These are phyloP conservation scores for Pyrus hybrid DNA, from an alignment of 331 rosid genomes.

Conservation along the genomic window DNA sequence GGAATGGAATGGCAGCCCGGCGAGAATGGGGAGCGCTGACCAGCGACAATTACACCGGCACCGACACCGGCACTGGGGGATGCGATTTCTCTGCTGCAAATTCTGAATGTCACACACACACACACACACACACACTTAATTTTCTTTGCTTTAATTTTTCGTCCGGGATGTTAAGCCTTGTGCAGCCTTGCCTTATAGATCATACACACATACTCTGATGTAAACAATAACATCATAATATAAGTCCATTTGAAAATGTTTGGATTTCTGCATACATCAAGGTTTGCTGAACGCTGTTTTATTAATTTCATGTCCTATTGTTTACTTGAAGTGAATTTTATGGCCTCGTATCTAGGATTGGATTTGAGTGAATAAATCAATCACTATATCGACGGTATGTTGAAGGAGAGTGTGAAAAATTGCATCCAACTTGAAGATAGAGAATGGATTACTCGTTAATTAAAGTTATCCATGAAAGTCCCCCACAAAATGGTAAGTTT, in stretches of 20 bases:
- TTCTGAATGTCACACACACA: slow-evolving; percentile 14
- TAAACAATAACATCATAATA: neutral
- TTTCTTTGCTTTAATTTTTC: neutral
- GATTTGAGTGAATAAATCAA: neutral
- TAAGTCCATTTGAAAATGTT: neutral
- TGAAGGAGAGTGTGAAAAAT: too few species aligned
- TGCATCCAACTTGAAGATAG: too few species aligned
- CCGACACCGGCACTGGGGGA: slow-evolving; percentile 15
- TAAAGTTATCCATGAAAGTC: neutral
- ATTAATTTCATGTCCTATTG: too few species aligned
- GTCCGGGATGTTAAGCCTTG: neutral
- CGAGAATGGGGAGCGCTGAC: slow-evolving; percentile 28
- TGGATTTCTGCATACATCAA: neutral
- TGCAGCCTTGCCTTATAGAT: neutral
- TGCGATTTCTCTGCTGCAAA: slow-evolving; percentile 31
- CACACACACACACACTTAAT: neutral
- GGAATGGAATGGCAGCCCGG: slow-evolving; percentile 51
- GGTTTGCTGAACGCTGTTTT: neutral
- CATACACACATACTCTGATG: neutral
- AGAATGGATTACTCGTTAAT: too few species aligned
- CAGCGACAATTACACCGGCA: neutral
- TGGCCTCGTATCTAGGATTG: neutral
- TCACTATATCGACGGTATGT: neutral
- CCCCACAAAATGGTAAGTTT: neutral
- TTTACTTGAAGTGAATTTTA: too few species aligned